A percentile compares a stretch with the other conserved stretches of the same genome.
phyloP scores from a whole-genome alignment of 2,329 filamentous ascomycete species.

The Rhynchosporium graminicola region DNA sequence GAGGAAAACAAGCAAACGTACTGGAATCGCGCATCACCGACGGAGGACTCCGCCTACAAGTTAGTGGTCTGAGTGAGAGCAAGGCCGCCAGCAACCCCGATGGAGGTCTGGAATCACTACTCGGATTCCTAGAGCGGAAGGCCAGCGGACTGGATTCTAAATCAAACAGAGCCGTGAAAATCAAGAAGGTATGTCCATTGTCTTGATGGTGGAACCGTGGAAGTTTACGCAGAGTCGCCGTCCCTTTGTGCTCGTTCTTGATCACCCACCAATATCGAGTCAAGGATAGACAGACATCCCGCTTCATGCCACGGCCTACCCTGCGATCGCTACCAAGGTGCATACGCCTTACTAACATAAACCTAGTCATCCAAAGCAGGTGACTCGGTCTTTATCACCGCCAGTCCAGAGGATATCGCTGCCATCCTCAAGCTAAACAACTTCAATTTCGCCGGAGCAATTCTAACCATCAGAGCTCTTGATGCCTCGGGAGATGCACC shows the following conservation, averaged over 20 bases:
- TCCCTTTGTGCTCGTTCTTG: constrained; percentile 45
- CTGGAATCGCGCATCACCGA: constrained; percentile 35
- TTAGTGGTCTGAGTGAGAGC: constrained; percentile 67
- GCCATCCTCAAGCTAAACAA: constrained; percentile 68
- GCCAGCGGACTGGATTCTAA: constrained; percentile 55
- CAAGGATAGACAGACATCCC: constrained; percentile 32
- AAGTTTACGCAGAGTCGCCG: constrained; percentile 39
- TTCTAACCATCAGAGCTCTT: constrained; percentile 55
- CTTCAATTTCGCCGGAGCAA: constrained; percentile 66
- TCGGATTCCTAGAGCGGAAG: constrained; percentile 72
- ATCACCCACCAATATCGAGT: constrained; percentile 41
- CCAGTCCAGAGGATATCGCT: constrained; percentile 63
- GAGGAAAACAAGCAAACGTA: constrained; percentile 38
- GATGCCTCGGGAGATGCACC: constrained; percentile 23
- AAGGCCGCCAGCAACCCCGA: constrained; percentile 67
- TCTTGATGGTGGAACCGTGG: constrained; percentile 46
- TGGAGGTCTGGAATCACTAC: constrained; percentile 63
- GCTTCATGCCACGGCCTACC: constrained; percentile 35
- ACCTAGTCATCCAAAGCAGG: constrained; percentile 68
- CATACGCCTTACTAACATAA: constrained; percentile 61
- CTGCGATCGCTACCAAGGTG: constrained; percentile 42
- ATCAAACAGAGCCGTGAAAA: constrained; percentile 52
- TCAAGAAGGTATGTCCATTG: constrained; percentile 74
- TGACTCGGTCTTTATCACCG: constrained; percentile 68
- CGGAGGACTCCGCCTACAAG: constrained; percentile 39